Evolutionary conservation across 345 rosid species (phyloP), one percentile per base, ranked within the genome.

Genomic region (Pelargonium nanum): DNA sequence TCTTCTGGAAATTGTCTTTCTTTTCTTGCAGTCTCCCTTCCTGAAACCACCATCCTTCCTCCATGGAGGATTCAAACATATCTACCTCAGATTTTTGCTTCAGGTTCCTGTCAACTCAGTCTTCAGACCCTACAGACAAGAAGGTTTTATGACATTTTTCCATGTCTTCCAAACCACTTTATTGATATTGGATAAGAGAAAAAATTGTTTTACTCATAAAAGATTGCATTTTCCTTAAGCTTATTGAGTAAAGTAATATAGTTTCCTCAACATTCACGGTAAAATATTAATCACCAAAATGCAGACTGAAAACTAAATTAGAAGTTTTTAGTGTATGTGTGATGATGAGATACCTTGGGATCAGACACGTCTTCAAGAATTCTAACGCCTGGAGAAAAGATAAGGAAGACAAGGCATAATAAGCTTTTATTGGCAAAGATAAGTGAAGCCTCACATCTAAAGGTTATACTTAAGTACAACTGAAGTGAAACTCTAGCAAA

Each of bases 281-380:
- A 9, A 40, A 40, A 3, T 6, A 40, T 40, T 17, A 7, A 12
- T 40, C 48, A 40, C 16, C 9, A 40, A 40, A 40, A 2, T 40
- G 10, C 48, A 40, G 13, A 3, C 9, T 6, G 48, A 40, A 40
- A 40, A 40, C 16, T 40, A 6, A 40, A 40, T 40, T 28, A 28
- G 32, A 28, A 48, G 19, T 15, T 21, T 20, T 5, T 6, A 34
- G 34, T n/a, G 4, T 34, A 20, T 4, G 64, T 50, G 16, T 22
- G 56, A 10, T 5, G 15, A 5, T 0, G 56, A 53, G 56, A 67
- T 85, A 92, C 98, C 98, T 92, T 92, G 61, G 76, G 54, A 70
- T 84, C 75, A 61, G 89, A 78, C 54, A 85, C 80, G 68, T 92
- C 95, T 80, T 92, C 97, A 75, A 92, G 84, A 73, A 92, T 87